Evolutionary conservation across 441 rosid species (phyloP).

Genomic region (Geranium incanum): DNA sequence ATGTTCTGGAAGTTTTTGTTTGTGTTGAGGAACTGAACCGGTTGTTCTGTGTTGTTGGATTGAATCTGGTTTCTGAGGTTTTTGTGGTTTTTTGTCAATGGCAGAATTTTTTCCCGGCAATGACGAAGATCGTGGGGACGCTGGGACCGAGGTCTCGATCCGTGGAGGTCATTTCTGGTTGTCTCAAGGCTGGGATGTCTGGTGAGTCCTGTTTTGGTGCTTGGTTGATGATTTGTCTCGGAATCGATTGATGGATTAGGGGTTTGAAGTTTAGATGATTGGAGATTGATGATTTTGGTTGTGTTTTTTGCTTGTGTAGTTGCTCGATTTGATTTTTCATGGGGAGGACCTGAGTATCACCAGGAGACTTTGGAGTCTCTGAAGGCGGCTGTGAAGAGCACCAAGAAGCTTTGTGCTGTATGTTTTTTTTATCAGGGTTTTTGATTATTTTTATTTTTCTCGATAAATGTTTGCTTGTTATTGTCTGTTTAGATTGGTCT

Average conservation of each 20-base stretch:
- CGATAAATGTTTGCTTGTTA: slow-evolving; percentile 2
- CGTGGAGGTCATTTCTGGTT: slow-evolving; percentile 61
- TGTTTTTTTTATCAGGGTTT: slow-evolving; percentile 19
- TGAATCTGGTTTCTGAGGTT: slow-evolving; percentile 1
- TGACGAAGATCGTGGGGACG: slow-evolving; percentile 98
- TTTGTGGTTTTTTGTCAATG: slow-evolving; percentile 7
- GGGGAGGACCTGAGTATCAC: slow-evolving; percentile 74
- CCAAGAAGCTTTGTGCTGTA: slow-evolving; percentile 94
- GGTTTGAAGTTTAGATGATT: neutral
- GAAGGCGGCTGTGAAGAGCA: slow-evolving; percentile 68
- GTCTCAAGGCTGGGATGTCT: slow-evolving; percentile 95
- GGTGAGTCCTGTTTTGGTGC: slow-evolving; percentile 31
- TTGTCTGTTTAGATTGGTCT: neutral
- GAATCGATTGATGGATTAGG: neutral
- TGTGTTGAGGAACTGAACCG: too few species aligned
- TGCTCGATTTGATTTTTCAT: slow-evolving; percentile 90
- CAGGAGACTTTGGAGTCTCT: slow-evolving; percentile 80
- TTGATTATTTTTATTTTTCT: neutral
- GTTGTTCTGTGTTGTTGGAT: neutral
- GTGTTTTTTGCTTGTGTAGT: slow-evolving; percentile 29
- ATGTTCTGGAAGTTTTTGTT: too few species aligned
- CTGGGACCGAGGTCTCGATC: slow-evolving; percentile 91
- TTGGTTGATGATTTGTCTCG: neutral
- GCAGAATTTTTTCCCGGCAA: slow-evolving; percentile 85
- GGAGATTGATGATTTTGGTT: neutral